A percentile compares a stretch with the other conserved stretches of the same genome.
These are phyloP conservation scores for Paxillus rubicundulus DNA, from an alignment of 768 basidiomycete species.

Conservation along the genomic window DNA sequence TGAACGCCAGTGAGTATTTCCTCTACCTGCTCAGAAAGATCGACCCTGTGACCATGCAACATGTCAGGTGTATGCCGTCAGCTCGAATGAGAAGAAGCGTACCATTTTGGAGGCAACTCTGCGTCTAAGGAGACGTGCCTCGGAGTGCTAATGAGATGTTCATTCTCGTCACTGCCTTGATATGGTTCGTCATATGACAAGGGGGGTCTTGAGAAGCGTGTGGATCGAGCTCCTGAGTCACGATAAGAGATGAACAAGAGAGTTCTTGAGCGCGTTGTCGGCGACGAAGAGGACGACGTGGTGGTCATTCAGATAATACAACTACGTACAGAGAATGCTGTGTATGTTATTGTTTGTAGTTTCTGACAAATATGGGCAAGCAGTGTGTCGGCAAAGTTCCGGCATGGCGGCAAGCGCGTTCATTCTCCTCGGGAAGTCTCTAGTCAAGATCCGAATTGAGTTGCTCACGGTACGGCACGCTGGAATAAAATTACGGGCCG, in stretches of 20 bases:
- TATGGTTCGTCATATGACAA: constrained; percentile 48
- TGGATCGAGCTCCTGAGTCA: constrained; percentile 59
- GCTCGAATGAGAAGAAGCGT: constrained; percentile 5
- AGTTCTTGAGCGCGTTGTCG: constrained; percentile 81
- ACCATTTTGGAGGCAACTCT: constrained; percentile 87
- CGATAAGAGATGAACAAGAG: constrained; percentile 92
- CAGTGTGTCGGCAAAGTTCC: constrained; percentile 4
- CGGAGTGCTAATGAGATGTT: constrained; percentile 53
- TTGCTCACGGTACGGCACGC: no score
- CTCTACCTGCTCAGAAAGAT: constrained; percentile 87
- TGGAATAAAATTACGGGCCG: no score
- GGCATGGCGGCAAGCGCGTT: neutral
- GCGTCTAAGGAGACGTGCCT: constrained; percentile 53
- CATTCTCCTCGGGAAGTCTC: neutral
- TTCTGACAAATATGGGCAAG: constrained; percentile 23
- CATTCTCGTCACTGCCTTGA: constrained; percentile 52
- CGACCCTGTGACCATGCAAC: constrained; percentile 62
- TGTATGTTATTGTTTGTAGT: constrained; percentile 23
- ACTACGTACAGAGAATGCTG: constrained; percentile 10
- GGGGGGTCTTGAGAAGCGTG: constrained; percentile 40
- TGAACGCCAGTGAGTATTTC: constrained; percentile 66
- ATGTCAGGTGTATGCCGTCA: constrained; percentile 14
- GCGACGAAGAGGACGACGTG: constrained; percentile 33
- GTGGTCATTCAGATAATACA: constrained; percentile 31
- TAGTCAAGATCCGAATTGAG: neutral